Percentiles rank a stretch among this genome's conserved stretches.
phyloP scores from a whole-genome alignment of 2,329 filamentous ascomycete species.

The Microdochium nivale region DNA sequence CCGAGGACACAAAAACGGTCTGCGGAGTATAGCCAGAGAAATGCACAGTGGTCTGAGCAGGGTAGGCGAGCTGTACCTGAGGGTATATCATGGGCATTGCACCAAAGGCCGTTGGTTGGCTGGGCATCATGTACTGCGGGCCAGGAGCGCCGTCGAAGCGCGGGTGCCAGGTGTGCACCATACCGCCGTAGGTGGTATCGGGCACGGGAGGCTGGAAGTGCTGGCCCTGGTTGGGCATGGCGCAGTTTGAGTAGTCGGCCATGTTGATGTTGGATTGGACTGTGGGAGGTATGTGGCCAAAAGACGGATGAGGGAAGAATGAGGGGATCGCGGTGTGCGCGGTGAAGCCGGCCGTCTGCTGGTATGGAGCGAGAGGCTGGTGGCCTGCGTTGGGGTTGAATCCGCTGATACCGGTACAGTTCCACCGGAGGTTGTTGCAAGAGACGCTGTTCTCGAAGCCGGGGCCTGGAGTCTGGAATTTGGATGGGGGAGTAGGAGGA shows the following conservation, averaged over 20 bases:
- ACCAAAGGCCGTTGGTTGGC: conserved; percentile 8
- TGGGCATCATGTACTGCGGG: conserved; percentile 1
- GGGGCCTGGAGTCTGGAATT: conserved; percentile 8
- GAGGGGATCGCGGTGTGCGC: conserved; percentile 5
- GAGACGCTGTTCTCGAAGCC: conserved; percentile 10
- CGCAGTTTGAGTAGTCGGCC: conserved; percentile 33
- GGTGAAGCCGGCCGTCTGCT: conserved; percentile 7
- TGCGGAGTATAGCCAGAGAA: conserved; percentile 22
- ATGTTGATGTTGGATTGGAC: conserved; percentile 19
- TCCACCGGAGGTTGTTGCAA: conserved; percentile 9
- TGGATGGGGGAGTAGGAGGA: not conserved
- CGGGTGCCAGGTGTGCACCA: conserved; percentile 46
- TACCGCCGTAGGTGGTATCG: conserved; percentile 47
- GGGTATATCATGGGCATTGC: conserved; percentile 13
- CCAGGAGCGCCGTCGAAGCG: conserved; percentile 30
- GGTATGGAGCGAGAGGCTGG: conserved; percentile 5
- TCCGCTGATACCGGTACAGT: conserved; percentile 6
- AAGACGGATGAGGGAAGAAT: conserved; percentile 1
- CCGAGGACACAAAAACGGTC: conserved; percentile 4
- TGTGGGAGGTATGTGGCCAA: not conserved
- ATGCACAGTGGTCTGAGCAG: conserved; percentile 8
- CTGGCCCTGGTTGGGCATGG: conserved; percentile 31
- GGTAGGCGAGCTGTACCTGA: conserved; percentile 19
- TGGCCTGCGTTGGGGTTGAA: conserved; percentile 9
- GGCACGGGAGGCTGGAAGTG: conserved; percentile 52